Conservation (phyloP, 805 yeast genomes). For the Barnettozyma californica region DNA sequence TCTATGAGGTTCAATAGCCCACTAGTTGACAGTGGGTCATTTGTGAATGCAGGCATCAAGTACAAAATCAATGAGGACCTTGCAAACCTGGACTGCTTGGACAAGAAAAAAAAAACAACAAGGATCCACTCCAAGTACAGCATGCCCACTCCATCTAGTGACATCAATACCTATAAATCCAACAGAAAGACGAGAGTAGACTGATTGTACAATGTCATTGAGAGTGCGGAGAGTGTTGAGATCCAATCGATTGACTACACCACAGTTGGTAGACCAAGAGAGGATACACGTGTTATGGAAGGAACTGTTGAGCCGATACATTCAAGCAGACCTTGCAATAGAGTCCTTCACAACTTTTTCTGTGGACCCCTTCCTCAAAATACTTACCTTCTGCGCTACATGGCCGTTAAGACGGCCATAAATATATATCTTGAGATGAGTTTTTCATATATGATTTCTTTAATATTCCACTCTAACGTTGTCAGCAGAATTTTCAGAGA, state of each 20-base stretch:
- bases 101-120: slow-evolving; percentile 14
- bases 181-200: slow-evolving; percentile 12
- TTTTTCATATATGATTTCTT: no score
- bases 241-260: slow-evolving; percentile 63
- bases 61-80: slow-evolving; percentile 46
- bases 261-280: slow-evolving; percentile 51
- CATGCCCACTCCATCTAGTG: slow-evolving; percentile 10
- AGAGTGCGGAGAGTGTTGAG: slow-evolving; percentile 47
- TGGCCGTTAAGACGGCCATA: no score
- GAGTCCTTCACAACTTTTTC: no score
- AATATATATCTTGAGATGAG: no score
- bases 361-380: no score
- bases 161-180: slow-evolving; percentile 9
- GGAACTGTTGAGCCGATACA: no score
- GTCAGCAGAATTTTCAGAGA: no score
- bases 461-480: no score
- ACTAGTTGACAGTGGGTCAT: slow-evolving; percentile 9
- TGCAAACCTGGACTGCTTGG: slow-evolving; percentile 28
- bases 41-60: slow-evolving; percentile 25
- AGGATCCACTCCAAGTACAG: slow-evolving; percentile 8
- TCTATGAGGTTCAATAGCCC: slow-evolving; percentile 54
- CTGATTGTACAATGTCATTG: slow-evolving; percentile 58
- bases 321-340: no score
- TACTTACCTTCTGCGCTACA: no score
- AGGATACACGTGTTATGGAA: slow-evolving; percentile 52